Percentiles rank a stretch among this genome's conserved stretches.
These are phyloP conservation scores for Cryptococcus wingfieldii DNA, from an alignment of 1,284 basidiomycete species.

Conservation along the genomic window DNA sequence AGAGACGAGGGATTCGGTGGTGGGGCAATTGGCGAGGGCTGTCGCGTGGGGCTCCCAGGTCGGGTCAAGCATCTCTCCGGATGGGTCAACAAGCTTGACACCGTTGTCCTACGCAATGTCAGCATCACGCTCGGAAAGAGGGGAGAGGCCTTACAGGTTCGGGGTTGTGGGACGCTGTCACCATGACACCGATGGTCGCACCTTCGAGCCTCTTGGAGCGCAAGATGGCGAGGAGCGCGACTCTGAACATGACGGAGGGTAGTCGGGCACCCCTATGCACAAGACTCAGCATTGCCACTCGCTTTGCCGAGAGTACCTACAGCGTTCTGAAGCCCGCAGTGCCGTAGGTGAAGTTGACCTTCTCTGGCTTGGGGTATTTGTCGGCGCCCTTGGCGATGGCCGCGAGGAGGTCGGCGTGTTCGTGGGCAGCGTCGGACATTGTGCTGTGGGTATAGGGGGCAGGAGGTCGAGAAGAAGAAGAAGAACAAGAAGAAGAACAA, in stretches of 20 bases:
- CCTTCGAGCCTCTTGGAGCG: constrained; percentile 87
- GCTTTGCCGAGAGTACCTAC: constrained; percentile 54
- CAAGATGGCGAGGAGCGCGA: constrained; percentile 84
- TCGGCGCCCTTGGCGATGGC: constrained; percentile 38
- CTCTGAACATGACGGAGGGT: constrained; percentile 90
- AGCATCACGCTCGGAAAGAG: background rate
- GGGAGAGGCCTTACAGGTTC: constrained; percentile 62
- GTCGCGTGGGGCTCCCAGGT: constrained; percentile 93
- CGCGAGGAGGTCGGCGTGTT: constrained; percentile 30
- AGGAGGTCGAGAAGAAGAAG: no score
- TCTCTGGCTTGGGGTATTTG: constrained; percentile 51
- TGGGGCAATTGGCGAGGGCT: constrained; percentile 76
- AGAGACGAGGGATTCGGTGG: constrained; percentile 66
- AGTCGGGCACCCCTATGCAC: constrained; percentile 66
- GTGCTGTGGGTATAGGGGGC: no score
- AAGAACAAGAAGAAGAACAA: no score
- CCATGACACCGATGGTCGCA: constrained; percentile 93
- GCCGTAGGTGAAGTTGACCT: constrained; percentile 71
- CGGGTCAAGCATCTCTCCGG: constrained; percentile 97
- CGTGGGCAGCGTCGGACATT: constrained; percentile 19
- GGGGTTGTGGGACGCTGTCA: constrained; percentile 98
- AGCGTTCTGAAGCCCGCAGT: constrained; percentile 92
- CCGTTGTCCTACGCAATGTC: constrained; percentile 79
- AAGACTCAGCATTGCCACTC: background rate
- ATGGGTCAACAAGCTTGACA: constrained; percentile 94